Conservation (phyloP, 2,329 filamentous ascomycete species). For the Ciborinia camelliae region DNA sequence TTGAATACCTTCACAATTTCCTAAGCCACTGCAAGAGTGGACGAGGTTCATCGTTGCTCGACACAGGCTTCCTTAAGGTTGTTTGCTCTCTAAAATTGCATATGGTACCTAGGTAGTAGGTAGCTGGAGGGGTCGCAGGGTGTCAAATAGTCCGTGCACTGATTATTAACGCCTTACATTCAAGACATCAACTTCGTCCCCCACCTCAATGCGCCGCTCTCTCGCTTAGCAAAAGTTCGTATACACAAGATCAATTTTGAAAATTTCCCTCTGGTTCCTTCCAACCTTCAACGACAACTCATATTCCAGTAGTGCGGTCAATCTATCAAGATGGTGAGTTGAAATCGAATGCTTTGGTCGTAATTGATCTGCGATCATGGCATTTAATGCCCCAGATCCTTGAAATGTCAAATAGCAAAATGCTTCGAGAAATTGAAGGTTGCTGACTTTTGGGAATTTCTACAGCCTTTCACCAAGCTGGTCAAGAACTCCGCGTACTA, state of each 20-base stretch:
- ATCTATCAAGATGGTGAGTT: conserved; percentile 68
- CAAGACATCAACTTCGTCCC: conserved; percentile 13
- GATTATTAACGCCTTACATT: neutral
- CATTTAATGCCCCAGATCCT: conserved; percentile 26
- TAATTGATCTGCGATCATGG: conserved; percentile 20
- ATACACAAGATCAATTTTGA: conserved; percentile 8
- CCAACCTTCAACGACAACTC: conserved; percentile 40
- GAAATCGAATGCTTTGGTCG: conserved; percentile 32
- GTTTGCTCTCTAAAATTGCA: no score
- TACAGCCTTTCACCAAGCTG: conserved; percentile 85
- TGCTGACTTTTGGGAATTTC: conserved; percentile 84
- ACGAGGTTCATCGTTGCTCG: no score
- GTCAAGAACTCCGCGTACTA: conserved; percentile 99
- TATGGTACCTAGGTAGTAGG: neutral
- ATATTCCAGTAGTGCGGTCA: conserved; percentile 41
- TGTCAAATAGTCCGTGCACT: neutral
- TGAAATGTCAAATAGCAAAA: conserved; percentile 73
- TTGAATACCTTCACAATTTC: no score
- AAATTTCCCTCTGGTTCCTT: conserved; percentile 18
- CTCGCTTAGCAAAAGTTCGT: conserved; percentile 18
- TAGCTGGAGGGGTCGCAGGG: neutral
- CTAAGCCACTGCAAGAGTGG: no score
- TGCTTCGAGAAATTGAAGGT: conserved; percentile 98
- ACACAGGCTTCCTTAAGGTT: no score
- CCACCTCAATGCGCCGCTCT: conserved; percentile 9